Evolutionary conservation across 345 rosid genomes (phyloP).

Genomic region (Garcia nutans): DNA sequence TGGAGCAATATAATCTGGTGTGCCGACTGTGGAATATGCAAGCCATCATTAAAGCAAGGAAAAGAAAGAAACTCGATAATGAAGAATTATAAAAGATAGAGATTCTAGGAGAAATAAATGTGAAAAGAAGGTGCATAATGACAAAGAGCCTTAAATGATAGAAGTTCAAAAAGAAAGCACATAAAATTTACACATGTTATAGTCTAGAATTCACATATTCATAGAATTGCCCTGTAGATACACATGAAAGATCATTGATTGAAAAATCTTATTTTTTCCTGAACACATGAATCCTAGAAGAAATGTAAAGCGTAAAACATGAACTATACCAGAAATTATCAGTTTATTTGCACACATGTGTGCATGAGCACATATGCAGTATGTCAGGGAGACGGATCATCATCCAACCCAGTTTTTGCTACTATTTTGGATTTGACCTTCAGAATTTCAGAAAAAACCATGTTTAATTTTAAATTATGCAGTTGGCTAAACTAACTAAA

Average conservation of each 20-base stretch:
- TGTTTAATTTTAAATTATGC: not conserved
- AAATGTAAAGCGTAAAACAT: not conserved
- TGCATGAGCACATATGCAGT: not conserved
- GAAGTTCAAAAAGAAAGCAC: not conserved
- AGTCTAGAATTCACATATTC: too few species aligned
- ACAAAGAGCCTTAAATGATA: not conserved
- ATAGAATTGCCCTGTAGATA: too few species aligned
- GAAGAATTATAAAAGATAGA: not conserved
- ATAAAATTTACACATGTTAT: too few species aligned
- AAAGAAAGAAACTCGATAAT: constrained; percentile 16
- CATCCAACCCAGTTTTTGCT: not conserved
- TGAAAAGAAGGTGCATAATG: not conserved
- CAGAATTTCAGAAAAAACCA: not conserved
- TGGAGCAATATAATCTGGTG: constrained; percentile 97
- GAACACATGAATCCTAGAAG: not conserved
- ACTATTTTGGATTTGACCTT: not conserved
- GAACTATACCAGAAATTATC: not conserved
- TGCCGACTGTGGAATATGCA: constrained; percentile 94
- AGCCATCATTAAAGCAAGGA: constrained; percentile 35
- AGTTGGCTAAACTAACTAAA: not conserved
- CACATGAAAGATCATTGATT: not conserved
- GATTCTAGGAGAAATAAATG: not conserved
- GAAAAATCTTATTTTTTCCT: not conserved
- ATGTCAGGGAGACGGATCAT: not conserved
- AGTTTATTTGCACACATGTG: not conserved